Base-by-base conservation (phyloP, 805 yeast species). In the Maudiozyma pseudohumilis region DNA sequence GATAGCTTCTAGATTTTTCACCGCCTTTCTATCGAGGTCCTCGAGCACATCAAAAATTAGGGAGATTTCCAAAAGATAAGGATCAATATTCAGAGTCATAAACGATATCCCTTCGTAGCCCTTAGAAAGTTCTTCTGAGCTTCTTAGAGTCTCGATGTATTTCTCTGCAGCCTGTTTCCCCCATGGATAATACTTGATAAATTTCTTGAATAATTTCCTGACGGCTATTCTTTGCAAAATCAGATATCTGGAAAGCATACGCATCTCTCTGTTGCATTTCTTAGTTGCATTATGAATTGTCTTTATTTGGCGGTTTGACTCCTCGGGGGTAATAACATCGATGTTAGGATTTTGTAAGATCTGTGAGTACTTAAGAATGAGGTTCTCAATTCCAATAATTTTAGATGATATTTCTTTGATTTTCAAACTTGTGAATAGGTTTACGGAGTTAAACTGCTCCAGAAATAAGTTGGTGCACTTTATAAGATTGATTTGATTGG, bases 171-270 rank as follows among this genome's bases (percentile, higher is more conserved):
- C 34, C 19, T 28, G 19, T 12, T 31, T 32, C 4, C 46, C 48
- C 34, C 36, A 35, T 9, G 54, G 54, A 40, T 47, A 51, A 37
- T 53, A 49, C 21, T 50, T 48, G 7, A 42, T 31, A 15, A 57
- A 69, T 52, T 77, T 77, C 56, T 77, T 76, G 48, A 76, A 68
- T 39, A 77, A 64, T 58, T 77, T 78, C 47, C 70, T 66, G 11
- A 74, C 52, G 8, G 82, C 83, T 22, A 77, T 68, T 51, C 74
- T 76, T 49, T 78, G 85, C 31, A 77, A 60, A 22, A 75, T 55
- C 15, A 77, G 65, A 48, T 70, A 78, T 41, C 77, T 66, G 27
- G 77, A 66, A 29, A 78, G 54, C 43, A 72, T 68, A 42, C 74
- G 75, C 35, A 76, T 55, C 32, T 66, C 69, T 21, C 43, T 43